Evolutionary conservation across 148 eudicot genomes (phyloP).

Genomic region (Amaranthus palmeri): DNA sequence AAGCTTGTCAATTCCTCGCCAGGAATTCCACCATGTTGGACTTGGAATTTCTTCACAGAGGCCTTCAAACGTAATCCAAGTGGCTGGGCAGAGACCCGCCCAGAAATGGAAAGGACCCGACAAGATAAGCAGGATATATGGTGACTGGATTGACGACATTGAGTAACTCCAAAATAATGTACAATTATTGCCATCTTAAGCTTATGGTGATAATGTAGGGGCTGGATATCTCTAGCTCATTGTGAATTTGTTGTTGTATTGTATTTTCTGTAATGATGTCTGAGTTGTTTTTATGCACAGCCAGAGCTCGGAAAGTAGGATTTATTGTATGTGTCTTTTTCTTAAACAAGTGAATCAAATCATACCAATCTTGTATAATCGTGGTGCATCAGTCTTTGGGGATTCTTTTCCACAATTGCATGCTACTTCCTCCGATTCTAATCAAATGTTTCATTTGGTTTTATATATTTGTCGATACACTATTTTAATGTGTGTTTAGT

Average conservation of each 20-base stretch:
- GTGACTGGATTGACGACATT: constrained; percentile 89
- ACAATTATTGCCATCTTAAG: not conserved
- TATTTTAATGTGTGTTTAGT: no score
- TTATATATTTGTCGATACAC: no score
- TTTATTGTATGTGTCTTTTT: not conserved
- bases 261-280: constrained; percentile 15
- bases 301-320: not conserved
- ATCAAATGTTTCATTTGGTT: no score
- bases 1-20: constrained; percentile 25
- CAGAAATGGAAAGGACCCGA: constrained; percentile 94
- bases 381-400: no score
- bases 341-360: not conserved
- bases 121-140: constrained; percentile 85
- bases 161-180: constrained; percentile 21
- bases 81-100: constrained; percentile 41
- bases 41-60: constrained; percentile 54
- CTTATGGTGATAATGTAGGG: not conserved
- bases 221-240: not conserved
- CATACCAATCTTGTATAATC: not conserved
- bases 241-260: constrained; percentile 13
- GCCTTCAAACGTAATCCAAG: constrained; percentile 39
- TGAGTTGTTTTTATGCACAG: not conserved
- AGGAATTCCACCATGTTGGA: constrained; percentile 36
- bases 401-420: no score
- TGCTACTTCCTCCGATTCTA: no score